Evolutionary conservation across 768 basidiomycete genomes (phyloP), one percentile per base, ranked within the genome.

Genomic region (Mycena latifolia): DNA sequence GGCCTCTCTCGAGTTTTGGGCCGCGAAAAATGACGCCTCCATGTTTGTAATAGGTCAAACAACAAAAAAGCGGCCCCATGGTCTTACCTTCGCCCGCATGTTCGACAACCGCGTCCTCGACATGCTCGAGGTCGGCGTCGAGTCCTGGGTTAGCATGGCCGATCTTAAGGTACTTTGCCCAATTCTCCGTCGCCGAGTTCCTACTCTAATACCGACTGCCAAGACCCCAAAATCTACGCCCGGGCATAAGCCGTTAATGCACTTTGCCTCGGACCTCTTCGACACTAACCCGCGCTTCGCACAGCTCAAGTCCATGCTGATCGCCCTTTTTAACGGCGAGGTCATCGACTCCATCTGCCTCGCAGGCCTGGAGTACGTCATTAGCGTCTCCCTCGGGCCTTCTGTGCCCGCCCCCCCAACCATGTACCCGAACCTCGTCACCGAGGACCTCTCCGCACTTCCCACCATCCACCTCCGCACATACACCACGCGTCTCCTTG

Each of bases 241-340:
- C 25, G 97, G 96, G 12, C 89, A 95, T 72, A 91, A 93, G 72
- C 97, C 98, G 50, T 79, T 98, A 69, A 90, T 99, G 85, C 95
- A 97, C 75, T 99, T 99, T 75, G 94, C 95, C 17, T 96, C 95
- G 0, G 94, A 95, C 66, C 85, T 98, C 12, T 99, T 99, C 77
- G 95, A 97, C 72, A 90, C 94, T 1, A 95, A 99, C 77, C 95
- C 97, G 1, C 91, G 95, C 14, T 96, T 93, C 77, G 82, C 90
- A 9, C 96, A 96, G 74, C 84, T 98, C 70, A 99, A 98, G 81
- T 96, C 94, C 1, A 83, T 97, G 74, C 86, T 99, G 12, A 84
- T 98, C 73, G 89, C 91, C 73, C 88, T 99, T 68, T 99, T 97
- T 86, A 94, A 94, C 76, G 93, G 90, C 39, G 92, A 96, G 77